Base-by-base conservation (phyloP, 2,329 filamentous ascomycete genomes). In the Verticillium nubilum region DNA sequence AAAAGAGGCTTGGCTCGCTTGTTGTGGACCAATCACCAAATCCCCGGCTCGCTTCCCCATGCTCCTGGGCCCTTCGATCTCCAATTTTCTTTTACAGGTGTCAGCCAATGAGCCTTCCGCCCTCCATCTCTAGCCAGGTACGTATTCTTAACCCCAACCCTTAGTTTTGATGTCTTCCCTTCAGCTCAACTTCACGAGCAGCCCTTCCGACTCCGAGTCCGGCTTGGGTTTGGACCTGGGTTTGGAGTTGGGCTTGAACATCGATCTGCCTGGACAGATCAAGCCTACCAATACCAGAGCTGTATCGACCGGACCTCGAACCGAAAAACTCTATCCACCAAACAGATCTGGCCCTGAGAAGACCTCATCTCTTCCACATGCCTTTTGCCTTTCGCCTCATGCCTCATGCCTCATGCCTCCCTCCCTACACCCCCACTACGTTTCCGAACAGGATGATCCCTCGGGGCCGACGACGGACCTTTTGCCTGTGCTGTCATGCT, bases 11-110 rank as follows among this genome's bases (percentile, higher is more conserved):
- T 56, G 42, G 58, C 67, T 74, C 72, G 71, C 72, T 74, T 72
- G 69, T 59, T 52, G 47, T 58, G 59, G 62, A 59, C 73, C 73
- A 74, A 74, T 74, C 69, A 72, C 58, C 59, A 64, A 62, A 62
- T 61, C 56, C 52, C 68, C 63, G 67, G 58, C 67, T 74, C 72
- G 72, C 72, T 73, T 73, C 52, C 59, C 52, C 42, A 50, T 50
- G 42, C 42, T 50, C 42, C 42, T 50, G 42, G 42, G 42, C 19
- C 42, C 19, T 50, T 50, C 19, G 42, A 19, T 50, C n/a, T 23
- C 42, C 42, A 19, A n/a, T 50, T 50, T 50, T 50, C 42, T 23
- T 9, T 25, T 23, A n/a, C 7, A 4, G 9, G 17, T 19, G 3
- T 25, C n/a, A 50, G 42, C 42, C 42, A 50, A n/a, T 50, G 19